Percentiles rank a stretch among this genome's conserved stretches.
Evolutionary conservation across 306 rosid genomes (phyloP).

Genomic region (Acacia confusa): DNA sequence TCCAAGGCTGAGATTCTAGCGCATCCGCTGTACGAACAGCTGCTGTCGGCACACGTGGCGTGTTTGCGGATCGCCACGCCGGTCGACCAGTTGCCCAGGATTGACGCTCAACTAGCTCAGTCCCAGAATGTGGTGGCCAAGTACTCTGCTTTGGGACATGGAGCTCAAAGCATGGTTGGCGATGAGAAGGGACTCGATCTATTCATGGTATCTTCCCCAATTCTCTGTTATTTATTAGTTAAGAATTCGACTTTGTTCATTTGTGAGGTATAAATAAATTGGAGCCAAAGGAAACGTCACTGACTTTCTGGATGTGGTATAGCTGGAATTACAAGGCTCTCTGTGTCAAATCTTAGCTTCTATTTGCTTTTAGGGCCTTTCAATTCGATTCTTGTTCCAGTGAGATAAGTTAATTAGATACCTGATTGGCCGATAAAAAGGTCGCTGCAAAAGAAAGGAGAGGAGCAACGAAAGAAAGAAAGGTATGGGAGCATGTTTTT

Average conservation of each 20-base stretch:
- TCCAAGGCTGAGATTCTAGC: conserved; percentile 70
- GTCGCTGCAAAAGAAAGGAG: background rate
- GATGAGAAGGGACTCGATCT: conserved; percentile 79
- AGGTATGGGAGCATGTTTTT: background rate
- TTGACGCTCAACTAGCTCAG: conserved; percentile 77
- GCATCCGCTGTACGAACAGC: conserved; percentile 79
- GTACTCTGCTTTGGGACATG: conserved; percentile 63
- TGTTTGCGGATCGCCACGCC: conserved; percentile 89
- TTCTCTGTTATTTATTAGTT: background rate
- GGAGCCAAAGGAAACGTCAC: background rate
- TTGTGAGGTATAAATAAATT: background rate
- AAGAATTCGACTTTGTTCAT: background rate
- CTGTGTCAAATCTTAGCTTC: background rate
- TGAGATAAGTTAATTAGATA: background rate
- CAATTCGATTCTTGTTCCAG: background rate
- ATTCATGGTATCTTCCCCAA: conserved; percentile 56
- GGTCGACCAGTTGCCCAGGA: conserved; percentile 83
- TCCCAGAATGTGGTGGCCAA: conserved; percentile 79
- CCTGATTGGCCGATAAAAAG: background rate
- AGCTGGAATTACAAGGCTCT: background rate
- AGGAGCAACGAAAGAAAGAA: background rate
- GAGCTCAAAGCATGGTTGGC: conserved; percentile 43
- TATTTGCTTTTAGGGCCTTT: background rate
- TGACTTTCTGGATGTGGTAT: background rate
- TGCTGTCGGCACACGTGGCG: conserved; percentile 78